Evolutionary conservation across 129 eudicot genomes (phyloP), one percentile per base, ranked within the genome.

Genomic region (Helichrysum umbraculigerum): DNA sequence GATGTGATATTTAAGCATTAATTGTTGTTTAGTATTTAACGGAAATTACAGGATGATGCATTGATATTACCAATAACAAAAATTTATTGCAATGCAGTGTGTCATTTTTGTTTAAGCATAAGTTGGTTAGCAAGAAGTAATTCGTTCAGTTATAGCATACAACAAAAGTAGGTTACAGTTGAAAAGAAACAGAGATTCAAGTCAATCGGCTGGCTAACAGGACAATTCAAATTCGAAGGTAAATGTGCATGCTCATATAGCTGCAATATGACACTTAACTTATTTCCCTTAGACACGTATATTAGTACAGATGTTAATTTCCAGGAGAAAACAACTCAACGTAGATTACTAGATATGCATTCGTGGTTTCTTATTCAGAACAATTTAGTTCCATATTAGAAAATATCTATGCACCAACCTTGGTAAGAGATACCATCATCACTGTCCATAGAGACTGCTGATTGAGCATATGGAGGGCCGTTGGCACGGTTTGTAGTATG

Each of bases 381-480:
- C 28, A 25, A 25, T 25, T 25, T 25, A 25, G 28, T 25, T 47
- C 65, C 56, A 44, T 44, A 11, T 69, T 15, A 11, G 28, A 19
- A 17, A 29, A 14, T 4, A 30, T 59, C 16, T 58, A 54, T 56
- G 62, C 15, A 80, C 72, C 32, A 69, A 91, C 99, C 99, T 86
- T 95, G 74, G 65, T 74, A 91, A 19, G 97, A 83, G 78, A 91
- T 89, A 72, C 92, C 97, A 81, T 95, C 97, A 76, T 91, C 97
- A 80, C 87, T 83, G 60, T 91, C 97, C 86, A 84, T 86, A 56
- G 96, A 78, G 65, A 89, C 85, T 32, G 79, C 70, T n/a, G 94
- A 81, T 76, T 89, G 91, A 74, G 87, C 85, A 83, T 91, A 95
- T 7, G 90, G 88, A 70, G 91, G 97, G 56, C 87, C 96, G 25